Conservation (phyloP, 345 rosid genomes). For the Eucalyptus grandis region DNA sequence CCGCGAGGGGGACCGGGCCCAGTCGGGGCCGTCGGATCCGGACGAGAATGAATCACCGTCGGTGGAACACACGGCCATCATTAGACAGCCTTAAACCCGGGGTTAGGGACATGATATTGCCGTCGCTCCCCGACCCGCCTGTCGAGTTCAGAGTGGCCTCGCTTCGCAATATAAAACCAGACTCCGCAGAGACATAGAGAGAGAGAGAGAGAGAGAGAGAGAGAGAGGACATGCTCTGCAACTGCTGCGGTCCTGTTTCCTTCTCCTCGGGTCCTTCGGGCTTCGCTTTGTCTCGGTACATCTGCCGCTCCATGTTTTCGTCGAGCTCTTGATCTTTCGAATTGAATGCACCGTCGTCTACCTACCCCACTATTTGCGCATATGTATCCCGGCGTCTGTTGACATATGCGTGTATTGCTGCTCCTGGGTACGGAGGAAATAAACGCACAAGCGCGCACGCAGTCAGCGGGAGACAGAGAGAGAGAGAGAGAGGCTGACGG, state of each 20-base stretch:
- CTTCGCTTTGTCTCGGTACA: slow-evolving; percentile 4
- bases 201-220: neutral
- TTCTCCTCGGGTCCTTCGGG: slow-evolving; percentile 3
- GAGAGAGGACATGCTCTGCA: slow-evolving; percentile 52
- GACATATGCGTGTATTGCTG: neutral
- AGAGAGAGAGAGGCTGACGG: neutral
- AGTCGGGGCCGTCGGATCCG: neutral
- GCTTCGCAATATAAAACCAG: neutral
- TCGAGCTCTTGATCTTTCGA: neutral
- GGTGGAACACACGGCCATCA: neutral
- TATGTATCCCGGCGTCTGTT: neutral
- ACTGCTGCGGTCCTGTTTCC: slow-evolving; percentile 30
- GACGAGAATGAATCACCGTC: neutral
- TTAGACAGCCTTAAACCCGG: neutral
- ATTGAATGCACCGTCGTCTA: neutral
- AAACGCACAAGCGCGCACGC: neutral
- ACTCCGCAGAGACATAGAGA: neutral
- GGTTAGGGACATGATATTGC: neutral
- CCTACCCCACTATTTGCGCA: neutral
- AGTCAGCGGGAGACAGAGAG: neutral
- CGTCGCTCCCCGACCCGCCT: neutral
- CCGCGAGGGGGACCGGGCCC: neutral
- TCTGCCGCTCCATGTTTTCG: neutral
- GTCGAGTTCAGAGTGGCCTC: neutral
- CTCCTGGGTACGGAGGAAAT: neutral